Base-by-base conservation (phyloP, 352 stramenopile species). In the Phytophthora multivora region DNA sequence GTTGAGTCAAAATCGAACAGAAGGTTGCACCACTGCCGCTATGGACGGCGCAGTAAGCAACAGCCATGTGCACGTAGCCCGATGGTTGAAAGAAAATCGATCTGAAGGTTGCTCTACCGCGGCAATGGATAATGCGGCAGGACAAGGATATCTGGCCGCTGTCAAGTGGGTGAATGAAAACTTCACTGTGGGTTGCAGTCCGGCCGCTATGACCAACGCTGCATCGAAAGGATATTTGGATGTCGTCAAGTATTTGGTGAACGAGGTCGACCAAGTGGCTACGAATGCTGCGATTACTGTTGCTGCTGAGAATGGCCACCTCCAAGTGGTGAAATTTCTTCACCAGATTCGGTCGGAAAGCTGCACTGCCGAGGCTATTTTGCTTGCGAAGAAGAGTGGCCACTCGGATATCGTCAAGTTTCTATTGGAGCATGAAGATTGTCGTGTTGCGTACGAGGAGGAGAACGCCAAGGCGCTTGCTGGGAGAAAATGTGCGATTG, bases 151-250 rank as follows among this genome's bases (percentile, higher is more conserved):
- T 3, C 25, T 46, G 2, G 23, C 51, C 5, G 9, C 55, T 11
- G 54, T 54, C 23, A 23, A 52, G 30, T 65, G 38, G 38, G 28
- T 65, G 0, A 30, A 53, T 19, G 16, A 57, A 13, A 41, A 62
- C 46, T 13, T 52, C 21, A 31, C 51, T 21, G 42, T 62, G 16
- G 8, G 36, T 11, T 46, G 31, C 7, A 31, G n/a, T 43, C n/a
- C 13, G 3, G 38, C 38, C 18, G 35, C 10, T 40, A 40, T 75
- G 45, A n/a, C 53, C 7, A 57, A 42, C 9, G 56, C 61, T 6
- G 61, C 55, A 7, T 54, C 40, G 21, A 66, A 62, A 18, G 67
- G 63, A 13, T 51, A 61, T 8, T 5, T 72, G 16, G 36, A 69
- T 25, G 25, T 72, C 1, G 57, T 75, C 18, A 50, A 66, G 31